Conservation (phyloP, 75 land plant genomes). For the Selaginella moellendorffii region DNA sequence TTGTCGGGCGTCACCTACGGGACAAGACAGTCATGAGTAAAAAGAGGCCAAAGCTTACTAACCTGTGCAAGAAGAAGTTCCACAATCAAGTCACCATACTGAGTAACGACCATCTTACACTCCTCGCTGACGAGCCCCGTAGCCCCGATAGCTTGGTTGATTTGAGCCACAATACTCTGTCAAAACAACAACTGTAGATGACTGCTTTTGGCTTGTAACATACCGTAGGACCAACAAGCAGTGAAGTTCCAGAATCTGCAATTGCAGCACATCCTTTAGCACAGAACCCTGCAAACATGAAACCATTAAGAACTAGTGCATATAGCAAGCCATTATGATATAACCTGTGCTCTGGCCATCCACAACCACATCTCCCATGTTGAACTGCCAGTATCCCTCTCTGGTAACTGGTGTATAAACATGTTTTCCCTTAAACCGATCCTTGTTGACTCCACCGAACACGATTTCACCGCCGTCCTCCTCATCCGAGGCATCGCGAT, state of each 20-base stretch:
- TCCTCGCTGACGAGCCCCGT: conserved; percentile 40
- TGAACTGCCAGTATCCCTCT: conserved; percentile 90
- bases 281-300: conserved; percentile 41
- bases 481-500: conserved; percentile 39
- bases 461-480: conserved; percentile 69
- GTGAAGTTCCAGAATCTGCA: conserved; percentile 76
- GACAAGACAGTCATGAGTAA: not conserved
- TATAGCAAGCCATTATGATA: not conserved
- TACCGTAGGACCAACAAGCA: conserved; percentile 74
- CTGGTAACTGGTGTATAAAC: conserved; percentile 58
- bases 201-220: not conserved
- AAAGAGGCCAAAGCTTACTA: no score
- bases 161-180: conserved; percentile 36
- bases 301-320: not conserved
- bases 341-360: conserved; percentile 48
- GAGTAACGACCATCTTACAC: conserved; percentile 35
- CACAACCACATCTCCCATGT: conserved; percentile 67
- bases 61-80: conserved; percentile 38
- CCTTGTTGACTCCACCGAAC: conserved; percentile 70
- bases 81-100: conserved; percentile 40
- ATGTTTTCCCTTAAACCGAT: conserved; percentile 63
- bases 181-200: not conserved
- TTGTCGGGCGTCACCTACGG: conserved; percentile 18
- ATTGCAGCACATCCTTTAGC: conserved; percentile 64
- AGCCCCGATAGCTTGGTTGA: conserved; percentile 48